phyloP scores from a whole-genome alignment of 306 rosid species.

The Elaeagnus macrophylla region DNA sequence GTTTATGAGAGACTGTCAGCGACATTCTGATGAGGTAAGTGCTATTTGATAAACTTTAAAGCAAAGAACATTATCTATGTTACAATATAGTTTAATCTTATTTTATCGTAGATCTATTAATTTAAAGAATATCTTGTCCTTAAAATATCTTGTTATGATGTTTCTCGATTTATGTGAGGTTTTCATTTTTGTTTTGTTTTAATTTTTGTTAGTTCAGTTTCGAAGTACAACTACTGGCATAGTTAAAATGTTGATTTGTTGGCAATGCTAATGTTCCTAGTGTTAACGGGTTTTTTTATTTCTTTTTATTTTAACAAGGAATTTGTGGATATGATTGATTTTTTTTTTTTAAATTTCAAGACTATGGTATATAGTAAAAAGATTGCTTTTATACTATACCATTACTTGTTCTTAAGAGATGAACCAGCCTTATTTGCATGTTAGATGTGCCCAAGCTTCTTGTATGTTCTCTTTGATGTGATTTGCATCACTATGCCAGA shows the following conservation, averaged over 20 bases:
- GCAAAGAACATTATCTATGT: not conserved
- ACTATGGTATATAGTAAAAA: not conserved
- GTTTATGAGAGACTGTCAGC: slow-evolving; percentile 43
- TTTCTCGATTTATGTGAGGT: too few relatives aligned
- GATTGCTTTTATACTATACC: not conserved
- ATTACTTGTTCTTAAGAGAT: not conserved
- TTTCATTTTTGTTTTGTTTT: not conserved
- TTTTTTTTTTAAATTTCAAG: not conserved
- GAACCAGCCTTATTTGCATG: not conserved
- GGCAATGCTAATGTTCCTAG: not conserved
- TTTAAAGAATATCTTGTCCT: too few relatives aligned
- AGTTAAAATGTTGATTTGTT: not conserved
- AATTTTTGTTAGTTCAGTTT: not conserved
- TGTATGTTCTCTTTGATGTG: slow-evolving; percentile 13
- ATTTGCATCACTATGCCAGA: slow-evolving; percentile 7
- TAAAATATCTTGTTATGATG: too few relatives aligned
- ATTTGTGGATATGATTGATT: not conserved
- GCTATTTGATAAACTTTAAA: not conserved
- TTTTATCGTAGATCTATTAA: too few relatives aligned
- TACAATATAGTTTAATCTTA: too few relatives aligned
- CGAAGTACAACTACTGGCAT: not conserved
- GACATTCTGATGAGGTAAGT: slow-evolving; percentile 68
- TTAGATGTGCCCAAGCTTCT: not conserved
- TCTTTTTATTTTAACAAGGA: too few relatives aligned
- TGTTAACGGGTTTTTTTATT: not conserved